Evolutionary conservation across 352 stramenopile genomes (phyloP), one percentile per base, ranked within the genome.

Genomic region (Globisporangium spinosum): DNA sequence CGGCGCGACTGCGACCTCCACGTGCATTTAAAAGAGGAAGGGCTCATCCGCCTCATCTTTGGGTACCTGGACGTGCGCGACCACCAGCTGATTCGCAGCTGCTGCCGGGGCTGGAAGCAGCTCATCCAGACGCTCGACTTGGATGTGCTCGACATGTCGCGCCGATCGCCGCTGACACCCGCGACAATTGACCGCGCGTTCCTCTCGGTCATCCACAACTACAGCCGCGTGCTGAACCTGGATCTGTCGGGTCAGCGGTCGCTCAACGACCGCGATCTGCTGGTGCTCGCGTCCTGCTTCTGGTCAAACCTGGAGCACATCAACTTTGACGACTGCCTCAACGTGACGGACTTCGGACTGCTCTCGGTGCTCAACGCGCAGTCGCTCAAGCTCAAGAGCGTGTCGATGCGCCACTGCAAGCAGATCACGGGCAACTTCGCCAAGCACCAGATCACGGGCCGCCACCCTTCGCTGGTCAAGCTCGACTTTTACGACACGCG

Each of bases 331-430:
- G 84, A 93, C 64, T 95, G 87, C 69, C 70, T 87, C n/a, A 79
- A 85, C 55, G 70, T 95, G 25, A 90, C 87, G 12, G 87, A 95
- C 68, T 89, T 94, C 65, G 85, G 82, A 0, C 56, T 95, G 23
- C 76, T 93, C 25, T 88, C 85, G 9, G 77, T 95, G 40, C 82
- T 95, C 49, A 95, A 95, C 53, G 87, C 87, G 17, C 87, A 92
- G 55, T 95, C 87, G 6, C 76, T 91, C 61, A 77, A 78, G 38
- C 75, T 95, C 9, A 62, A 71, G 7, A 78, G 72, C 13, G 73
- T 95, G 34, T 93, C 85, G 5, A 79, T 92, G 68, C 84, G 82
- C 20, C 79, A 90, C 70, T 94, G 87, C 82, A 94, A 94, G 69
- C 71, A 82, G 38, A 75, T 95, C 56, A 88, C 77, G 2, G 87